Conservation (phyloP, 371 early-diverging fungal genomes). For the Rhizopus delemar region DNA sequence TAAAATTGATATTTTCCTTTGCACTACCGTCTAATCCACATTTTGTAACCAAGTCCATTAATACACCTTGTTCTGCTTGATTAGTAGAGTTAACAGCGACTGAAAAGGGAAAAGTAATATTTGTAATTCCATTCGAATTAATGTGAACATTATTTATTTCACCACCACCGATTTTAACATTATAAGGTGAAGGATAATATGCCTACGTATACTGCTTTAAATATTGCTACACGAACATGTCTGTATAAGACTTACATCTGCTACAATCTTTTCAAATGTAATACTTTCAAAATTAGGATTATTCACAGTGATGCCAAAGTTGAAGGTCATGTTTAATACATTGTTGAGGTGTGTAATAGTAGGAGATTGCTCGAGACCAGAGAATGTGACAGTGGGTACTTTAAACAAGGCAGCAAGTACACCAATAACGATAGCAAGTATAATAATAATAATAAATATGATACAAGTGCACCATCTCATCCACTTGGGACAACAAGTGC, state of each 20-base stretch:
- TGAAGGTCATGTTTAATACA: conserved; percentile 32
- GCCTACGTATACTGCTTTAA: conserved; percentile 36
- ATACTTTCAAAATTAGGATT: conserved; percentile 60
- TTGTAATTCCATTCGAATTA: conserved; percentile 36
- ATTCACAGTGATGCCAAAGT: conserved; percentile 44
- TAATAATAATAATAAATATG: conserved; percentile 38
- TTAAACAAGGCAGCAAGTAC: conserved; percentile 49
- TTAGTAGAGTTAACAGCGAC: conserved; percentile 38
- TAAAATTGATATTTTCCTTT: conserved; percentile 35
- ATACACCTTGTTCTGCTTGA: conserved; percentile 39
- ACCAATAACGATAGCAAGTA: conserved; percentile 43
- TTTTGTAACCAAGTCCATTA: conserved; percentile 46
- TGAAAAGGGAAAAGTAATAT: conserved; percentile 51
- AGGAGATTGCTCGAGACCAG: conserved; percentile 37
- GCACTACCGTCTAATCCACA: conserved; percentile 49
- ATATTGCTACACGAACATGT: not conserved
- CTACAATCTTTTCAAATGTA: conserved; percentile 54
- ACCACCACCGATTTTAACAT: conserved; percentile 54
- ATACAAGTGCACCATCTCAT: conserved; percentile 44
- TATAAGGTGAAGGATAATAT: conserved; percentile 53
- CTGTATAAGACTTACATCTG: conserved; percentile 42
- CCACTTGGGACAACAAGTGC: conserved; percentile 54
- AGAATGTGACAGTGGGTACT: conserved; percentile 39
- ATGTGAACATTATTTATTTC: conserved; percentile 46
- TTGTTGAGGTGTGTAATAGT: conserved; percentile 1